Evolutionary conservation across 2,329 filamentous ascomycete species (phyloP).

Genomic region (Pyrenophora seminiperda): DNA sequence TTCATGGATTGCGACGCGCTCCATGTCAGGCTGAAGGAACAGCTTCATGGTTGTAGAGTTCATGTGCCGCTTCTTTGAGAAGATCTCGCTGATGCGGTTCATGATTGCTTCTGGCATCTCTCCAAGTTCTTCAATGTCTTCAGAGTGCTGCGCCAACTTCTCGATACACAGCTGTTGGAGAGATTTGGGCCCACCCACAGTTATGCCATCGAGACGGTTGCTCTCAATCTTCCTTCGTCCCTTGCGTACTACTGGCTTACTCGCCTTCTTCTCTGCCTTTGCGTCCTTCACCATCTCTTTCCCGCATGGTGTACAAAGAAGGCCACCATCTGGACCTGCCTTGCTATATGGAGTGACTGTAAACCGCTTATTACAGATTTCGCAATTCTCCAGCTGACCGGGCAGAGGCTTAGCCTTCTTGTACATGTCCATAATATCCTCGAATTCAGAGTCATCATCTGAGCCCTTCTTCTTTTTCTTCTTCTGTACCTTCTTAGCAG

Average conservation of each 20-base stretch:
- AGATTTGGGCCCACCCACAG: constrained; percentile 68
- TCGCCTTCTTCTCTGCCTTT: constrained; percentile 63
- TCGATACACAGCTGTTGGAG: constrained; percentile 68
- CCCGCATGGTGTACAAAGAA: constrained; percentile 84
- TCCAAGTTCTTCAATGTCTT: constrained; percentile 68
- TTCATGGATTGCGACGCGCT: constrained; percentile 64
- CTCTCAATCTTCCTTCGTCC: constrained; percentile 79
- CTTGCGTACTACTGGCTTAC: constrained; percentile 62
- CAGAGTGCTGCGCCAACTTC: constrained; percentile 66
- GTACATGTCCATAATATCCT: constrained; percentile 60
- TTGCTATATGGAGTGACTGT: constrained; percentile 91
- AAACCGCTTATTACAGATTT: constrained; percentile 82
- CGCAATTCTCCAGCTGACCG: constrained; percentile 88
- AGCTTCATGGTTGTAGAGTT: constrained; percentile 57
- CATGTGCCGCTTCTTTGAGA: constrained; percentile 66
- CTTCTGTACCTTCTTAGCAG: constrained; percentile 54
- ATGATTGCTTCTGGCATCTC: constrained; percentile 64
- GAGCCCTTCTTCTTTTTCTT: constrained; percentile 50
- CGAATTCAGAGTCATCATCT: constrained; percentile 53
- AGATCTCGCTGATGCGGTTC: constrained; percentile 65
- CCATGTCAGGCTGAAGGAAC: constrained; percentile 59
- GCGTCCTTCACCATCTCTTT: constrained; percentile 72
- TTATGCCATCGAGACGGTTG: constrained; percentile 78
- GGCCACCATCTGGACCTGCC: constrained; percentile 77
- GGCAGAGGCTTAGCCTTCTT: constrained; percentile 67